A percentile compares a stretch with the other conserved stretches of the same genome.
Evolutionary conservation across 1,284 basidiomycete genomes (phyloP).

Genomic region (Laetiporus sulphureus): DNA sequence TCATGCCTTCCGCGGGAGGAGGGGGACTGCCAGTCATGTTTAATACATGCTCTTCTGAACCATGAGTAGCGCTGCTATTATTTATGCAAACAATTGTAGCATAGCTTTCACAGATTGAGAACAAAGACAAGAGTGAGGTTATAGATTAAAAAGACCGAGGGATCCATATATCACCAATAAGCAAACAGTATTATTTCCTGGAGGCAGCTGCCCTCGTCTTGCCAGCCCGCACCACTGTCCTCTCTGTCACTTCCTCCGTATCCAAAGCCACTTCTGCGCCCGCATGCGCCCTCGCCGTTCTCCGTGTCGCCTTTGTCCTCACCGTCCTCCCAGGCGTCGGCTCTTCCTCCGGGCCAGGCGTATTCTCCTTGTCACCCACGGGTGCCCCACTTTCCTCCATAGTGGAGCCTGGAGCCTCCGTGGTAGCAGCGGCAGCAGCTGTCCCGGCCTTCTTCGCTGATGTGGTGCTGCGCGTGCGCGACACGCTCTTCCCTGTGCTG

Average conservation of each 20-base stretch:
- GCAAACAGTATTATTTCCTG: too few relatives aligned
- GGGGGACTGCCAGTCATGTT: too few relatives aligned
- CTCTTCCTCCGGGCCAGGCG: constrained; percentile 25
- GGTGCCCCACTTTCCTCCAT: constrained; percentile 12
- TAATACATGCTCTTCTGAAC: too few relatives aligned
- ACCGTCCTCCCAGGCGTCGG: constrained; percentile 11
- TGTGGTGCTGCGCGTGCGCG: constrained; percentile 2
- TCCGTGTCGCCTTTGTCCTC: background rate
- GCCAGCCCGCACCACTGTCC: background rate
- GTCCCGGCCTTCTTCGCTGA: constrained; percentile 3
- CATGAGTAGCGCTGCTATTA: too few relatives aligned
- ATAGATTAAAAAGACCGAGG: too few relatives aligned
- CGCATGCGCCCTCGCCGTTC: too few relatives aligned
- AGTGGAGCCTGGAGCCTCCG: constrained; percentile 11
- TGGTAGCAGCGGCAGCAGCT: constrained; percentile 9
- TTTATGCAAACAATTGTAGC: too few relatives aligned
- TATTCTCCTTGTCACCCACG: constrained; percentile 31
- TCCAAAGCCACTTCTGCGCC: background rate
- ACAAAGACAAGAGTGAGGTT: too few relatives aligned
- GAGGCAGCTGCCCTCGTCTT: constrained; percentile 1
- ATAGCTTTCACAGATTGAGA: too few relatives aligned
- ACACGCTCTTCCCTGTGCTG: background rate
- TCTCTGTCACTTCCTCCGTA: constrained; percentile 1
- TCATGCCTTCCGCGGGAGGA: too few relatives aligned
- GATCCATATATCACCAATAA: too few relatives aligned